phyloP scores from a whole-genome alignment of 2,329 filamentous ascomycete genomes.

The Diaporthe capsici region DNA sequence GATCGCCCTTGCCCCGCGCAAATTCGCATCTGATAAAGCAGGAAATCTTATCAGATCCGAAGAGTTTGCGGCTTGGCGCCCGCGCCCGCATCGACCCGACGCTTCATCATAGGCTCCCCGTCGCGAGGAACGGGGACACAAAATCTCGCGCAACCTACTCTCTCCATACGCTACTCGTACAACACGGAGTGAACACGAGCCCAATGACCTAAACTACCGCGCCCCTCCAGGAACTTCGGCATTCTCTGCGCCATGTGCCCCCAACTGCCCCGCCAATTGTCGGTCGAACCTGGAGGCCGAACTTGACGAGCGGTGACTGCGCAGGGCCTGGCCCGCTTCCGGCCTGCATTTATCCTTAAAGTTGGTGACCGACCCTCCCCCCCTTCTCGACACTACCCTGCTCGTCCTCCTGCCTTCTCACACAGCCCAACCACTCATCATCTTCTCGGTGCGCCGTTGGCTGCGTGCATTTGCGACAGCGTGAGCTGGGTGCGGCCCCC shows the following conservation, averaged over 20 bases:
- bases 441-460: constrained; percentile 6
- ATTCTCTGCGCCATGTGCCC: constrained; percentile 38
- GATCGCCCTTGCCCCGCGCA: constrained; percentile 22
- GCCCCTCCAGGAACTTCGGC: neutral
- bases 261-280: constrained; percentile 32
- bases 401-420: neutral
- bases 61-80: constrained; percentile 35
- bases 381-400: constrained; percentile 30
- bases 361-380: constrained; percentile 31
- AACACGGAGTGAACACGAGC: constrained; percentile 1
- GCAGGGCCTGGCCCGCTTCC: constrained; percentile 26
- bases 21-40: constrained; percentile 33
- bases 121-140: constrained; percentile 1
- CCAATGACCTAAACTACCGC: neutral
- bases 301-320: constrained; percentile 37
- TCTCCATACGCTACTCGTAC: constrained; percentile 7
- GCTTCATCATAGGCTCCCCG: constrained; percentile 13
- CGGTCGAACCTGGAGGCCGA: constrained; percentile 35
- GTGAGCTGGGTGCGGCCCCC: constrained; percentile 37
- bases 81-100: constrained; percentile 22
- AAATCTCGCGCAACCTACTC: constrained; percentile 15
- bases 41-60: constrained; percentile 36
- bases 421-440: neutral
- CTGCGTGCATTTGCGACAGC: constrained; percentile 35
- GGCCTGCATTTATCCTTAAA: constrained; percentile 29